Conservation (phyloP, 2,329 filamentous ascomycete species). For the Madurella fahalii region DNA sequence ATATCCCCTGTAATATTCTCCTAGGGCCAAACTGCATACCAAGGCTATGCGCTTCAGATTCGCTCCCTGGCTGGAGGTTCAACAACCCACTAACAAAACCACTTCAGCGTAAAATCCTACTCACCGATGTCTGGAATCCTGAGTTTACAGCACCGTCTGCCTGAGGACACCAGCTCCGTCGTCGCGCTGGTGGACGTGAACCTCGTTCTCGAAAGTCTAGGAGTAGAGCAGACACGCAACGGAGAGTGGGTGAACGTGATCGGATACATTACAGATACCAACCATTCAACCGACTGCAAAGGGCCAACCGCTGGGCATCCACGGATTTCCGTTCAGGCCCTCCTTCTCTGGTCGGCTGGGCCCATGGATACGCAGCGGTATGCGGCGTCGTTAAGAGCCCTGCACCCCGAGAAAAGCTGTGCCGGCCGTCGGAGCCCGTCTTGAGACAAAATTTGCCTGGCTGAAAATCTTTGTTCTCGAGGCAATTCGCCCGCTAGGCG, state of each 20-base stretch:
- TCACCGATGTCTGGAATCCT: constrained; percentile 55
- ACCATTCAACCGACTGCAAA: constrained; percentile 8
- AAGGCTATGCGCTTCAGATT: no score
- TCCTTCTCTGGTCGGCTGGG: constrained; percentile 74
- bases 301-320: neutral
- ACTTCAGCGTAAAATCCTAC: constrained; percentile 47
- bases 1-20: no score
- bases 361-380: constrained; percentile 69
- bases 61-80: neutral
- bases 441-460: no score
- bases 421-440: no score
- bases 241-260: constrained; percentile 91
- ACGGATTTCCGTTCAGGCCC: constrained; percentile 59
- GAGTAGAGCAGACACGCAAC: constrained; percentile 58
- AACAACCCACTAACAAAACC: constrained; percentile 9
- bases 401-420: neutral
- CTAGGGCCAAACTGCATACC: no score
- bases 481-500: no score
- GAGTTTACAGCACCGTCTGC: constrained; percentile 64
- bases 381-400: constrained; percentile 50
- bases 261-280: constrained; percentile 59
- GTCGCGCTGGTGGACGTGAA: constrained; percentile 64
- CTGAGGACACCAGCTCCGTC: constrained; percentile 38
- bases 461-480: no score
- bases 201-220: constrained; percentile 64